phyloP scores from a whole-genome alignment of 140 eudicot genomes.

The Erigeron philadelphicus region DNA sequence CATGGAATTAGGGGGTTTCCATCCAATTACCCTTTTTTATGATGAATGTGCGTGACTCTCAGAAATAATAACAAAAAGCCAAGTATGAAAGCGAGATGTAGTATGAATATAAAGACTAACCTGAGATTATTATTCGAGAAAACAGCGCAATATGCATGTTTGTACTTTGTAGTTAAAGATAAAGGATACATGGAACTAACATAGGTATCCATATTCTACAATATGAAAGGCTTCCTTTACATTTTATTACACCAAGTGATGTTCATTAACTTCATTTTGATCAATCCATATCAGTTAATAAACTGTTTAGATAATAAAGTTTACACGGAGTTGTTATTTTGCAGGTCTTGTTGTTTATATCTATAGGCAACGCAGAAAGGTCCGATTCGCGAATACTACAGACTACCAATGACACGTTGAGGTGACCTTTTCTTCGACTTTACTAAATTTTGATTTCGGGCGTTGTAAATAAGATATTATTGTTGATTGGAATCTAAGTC shows the following conservation, averaged over 20 bases:
- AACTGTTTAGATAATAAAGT: conserved; percentile 2
- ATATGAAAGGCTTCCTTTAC: not conserved
- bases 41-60: too few species aligned
- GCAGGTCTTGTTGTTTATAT: conserved; percentile 50
- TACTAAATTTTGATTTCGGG: not conserved
- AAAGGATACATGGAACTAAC: not conserved
- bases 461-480: not conserved
- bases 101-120: too few species aligned
- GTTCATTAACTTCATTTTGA: conserved; percentile 12
- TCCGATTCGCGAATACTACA: conserved; percentile 39
- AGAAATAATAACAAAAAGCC: too few species aligned
- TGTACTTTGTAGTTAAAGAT: too few species aligned
- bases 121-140: too few species aligned
- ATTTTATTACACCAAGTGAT: not conserved
- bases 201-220: conserved; percentile 8
- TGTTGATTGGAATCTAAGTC: not conserved
- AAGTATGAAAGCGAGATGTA: too few species aligned
- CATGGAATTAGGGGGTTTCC: too few species aligned
- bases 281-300: conserved; percentile 15
- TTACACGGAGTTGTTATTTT: conserved; percentile 12
- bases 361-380: conserved; percentile 36
- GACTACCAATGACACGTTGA: conserved; percentile 44
- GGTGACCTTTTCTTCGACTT: conserved; percentile 32
- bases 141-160: too few species aligned
- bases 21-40: too few species aligned